These are phyloP conservation scores for Picea mariana DNA, from an alignment of 83 land plant species.

Conservation along the genomic window DNA sequence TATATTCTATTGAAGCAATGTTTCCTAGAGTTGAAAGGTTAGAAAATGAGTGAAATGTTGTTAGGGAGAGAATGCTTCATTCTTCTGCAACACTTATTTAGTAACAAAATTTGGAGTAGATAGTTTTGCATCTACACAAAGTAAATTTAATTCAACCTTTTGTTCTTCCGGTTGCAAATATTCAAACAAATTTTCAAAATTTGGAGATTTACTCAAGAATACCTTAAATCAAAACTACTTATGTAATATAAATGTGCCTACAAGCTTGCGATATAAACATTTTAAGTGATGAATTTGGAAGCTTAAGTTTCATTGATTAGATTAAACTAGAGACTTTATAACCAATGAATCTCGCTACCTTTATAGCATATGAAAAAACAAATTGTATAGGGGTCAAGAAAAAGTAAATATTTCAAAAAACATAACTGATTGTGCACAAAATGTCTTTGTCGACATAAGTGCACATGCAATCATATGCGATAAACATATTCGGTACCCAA, in stretches of 20 bases:
- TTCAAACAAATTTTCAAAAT: background rate
- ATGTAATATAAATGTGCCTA: background rate
- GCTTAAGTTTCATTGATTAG: too few species aligned
- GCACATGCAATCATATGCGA: too few species aligned
- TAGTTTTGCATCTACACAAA: background rate
- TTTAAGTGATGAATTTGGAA: background rate
- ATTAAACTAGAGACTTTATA: background rate
- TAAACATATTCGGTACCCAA: background rate
- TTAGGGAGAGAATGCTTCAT: background rate
- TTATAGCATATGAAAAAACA: background rate
- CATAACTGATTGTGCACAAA: background rate
- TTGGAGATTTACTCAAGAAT: background rate
- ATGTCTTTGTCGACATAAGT: background rate
- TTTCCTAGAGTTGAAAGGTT: background rate
- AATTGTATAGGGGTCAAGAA: background rate
- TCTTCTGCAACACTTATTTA: background rate
- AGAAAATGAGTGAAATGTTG: background rate
- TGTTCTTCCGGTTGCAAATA: background rate
- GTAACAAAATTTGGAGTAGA: background rate
- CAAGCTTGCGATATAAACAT: background rate
- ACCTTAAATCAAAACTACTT: background rate
- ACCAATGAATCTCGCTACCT: background rate
- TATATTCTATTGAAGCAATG: background rate
- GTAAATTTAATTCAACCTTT: background rate
- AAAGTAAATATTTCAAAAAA: background rate